Base-by-base conservation (phyloP, 768 basidiomycete genomes). In the Tephrocybe sp. region DNA sequence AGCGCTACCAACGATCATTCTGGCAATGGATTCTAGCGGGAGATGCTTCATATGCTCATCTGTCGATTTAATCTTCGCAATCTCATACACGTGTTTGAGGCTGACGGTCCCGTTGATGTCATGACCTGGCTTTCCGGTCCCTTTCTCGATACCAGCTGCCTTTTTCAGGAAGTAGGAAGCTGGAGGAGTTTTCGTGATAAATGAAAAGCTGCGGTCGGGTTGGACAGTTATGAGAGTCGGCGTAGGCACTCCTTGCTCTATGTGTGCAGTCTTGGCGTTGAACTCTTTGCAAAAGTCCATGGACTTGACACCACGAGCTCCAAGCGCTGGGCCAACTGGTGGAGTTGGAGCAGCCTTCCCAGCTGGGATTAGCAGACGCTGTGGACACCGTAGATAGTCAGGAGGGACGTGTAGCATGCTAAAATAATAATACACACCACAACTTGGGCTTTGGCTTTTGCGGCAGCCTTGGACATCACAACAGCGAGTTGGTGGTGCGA, bases 251-350 rank as follows among this genome's bases (percentile, higher is more conserved):
- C 92, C 92, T 15, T 87, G 84, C 54, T 84, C 80, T 30, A 96
- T 79, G 65, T 92, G 87, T 26, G 91, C 87, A 16, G 96, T 98
- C 56, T 87, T 86, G n/a, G 96, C 95, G 64, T 99, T 99, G 75
- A 98, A 99, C 67, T 98, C 94, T 69, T 98, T 99, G 78, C 94
- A 97, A 65, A 99, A 99, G 73, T 99, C 97, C 89, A 98, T 98
- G 22, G 94, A 93, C 72, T 97, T 98, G 59, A 99, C 95, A 60
- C 97, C 97, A 63, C 92, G 85, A 56, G 97, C 96, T 74, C 97
- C 97, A 45, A 99, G 82, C 26, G 95, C 96, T 47, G 96, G 96
- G 62, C 96, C 96, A 44, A 99, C 89, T 8, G 96, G 96, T 49
- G 96, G 96, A 31, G 92, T 89, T 15, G 96, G 95, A 22, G 95